A percentile compares a stretch with the other conserved stretches of the same genome.
Conservation (phyloP, 78 protist genomes). For the Emiliania huxleyi region DNA sequence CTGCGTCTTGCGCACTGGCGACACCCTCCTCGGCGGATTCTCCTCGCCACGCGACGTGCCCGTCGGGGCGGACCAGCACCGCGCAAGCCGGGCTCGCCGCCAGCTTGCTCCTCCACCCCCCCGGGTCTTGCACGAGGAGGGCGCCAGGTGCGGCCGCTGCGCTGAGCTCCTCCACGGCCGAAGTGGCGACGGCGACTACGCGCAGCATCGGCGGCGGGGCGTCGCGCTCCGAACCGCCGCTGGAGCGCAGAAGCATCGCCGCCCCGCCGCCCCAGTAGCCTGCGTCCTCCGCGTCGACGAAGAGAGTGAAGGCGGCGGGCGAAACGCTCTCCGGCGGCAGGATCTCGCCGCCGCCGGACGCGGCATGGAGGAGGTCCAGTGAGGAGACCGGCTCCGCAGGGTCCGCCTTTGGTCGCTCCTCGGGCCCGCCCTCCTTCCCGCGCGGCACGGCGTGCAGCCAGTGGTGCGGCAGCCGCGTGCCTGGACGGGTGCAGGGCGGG, state of each 20-base stretch:
- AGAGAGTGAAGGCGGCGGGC: background rate
- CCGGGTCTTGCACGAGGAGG: too few relatives aligned
- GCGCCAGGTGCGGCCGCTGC: too few relatives aligned
- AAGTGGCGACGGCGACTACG: too few relatives aligned
- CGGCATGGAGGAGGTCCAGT: background rate
- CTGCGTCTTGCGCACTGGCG: too few relatives aligned
- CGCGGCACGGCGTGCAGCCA: background rate
- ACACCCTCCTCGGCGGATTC: too few relatives aligned
- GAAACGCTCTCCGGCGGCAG: background rate
- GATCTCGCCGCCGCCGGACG: background rate
- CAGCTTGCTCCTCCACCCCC: background rate
- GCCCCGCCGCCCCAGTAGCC: background rate
- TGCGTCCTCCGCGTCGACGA: background rate
- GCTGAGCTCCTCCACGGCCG: too few relatives aligned
- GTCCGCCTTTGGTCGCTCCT: too few relatives aligned
- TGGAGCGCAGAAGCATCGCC: background rate
- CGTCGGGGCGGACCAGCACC: constrained; percentile 14
- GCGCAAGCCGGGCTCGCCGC: background rate
- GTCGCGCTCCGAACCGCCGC: background rate
- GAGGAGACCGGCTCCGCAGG: too few relatives aligned
- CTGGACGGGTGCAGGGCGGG: background rate
- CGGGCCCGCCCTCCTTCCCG: too few relatives aligned
- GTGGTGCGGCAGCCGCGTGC: background rate
- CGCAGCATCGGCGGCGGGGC: background rate
- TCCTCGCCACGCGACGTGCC: constrained; percentile 8